A percentile compares a stretch with the other conserved stretches of the same genome.
Conservation (phyloP, 768 basidiomycete species). For the Tulasnella sp. region DNA sequence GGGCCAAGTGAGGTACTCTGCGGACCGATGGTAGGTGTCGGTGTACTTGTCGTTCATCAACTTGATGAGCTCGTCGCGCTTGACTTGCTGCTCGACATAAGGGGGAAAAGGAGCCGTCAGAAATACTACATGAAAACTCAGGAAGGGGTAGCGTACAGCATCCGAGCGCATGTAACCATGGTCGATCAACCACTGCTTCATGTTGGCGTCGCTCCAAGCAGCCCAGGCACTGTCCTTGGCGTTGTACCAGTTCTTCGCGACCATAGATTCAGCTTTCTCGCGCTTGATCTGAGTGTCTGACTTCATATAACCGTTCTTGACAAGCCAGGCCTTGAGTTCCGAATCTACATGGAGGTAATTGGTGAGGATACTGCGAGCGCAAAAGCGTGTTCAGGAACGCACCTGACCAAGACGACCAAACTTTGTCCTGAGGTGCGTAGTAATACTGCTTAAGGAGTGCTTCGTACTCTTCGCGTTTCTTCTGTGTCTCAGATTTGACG, state of each 20-base stretch:
- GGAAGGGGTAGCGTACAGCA: constrained; percentile 29
- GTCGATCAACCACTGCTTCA: constrained; percentile 66
- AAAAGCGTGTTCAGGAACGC: not conserved
- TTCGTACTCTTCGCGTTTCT: constrained; percentile 50
- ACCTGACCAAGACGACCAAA: constrained; percentile 30
- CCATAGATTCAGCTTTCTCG: constrained; percentile 69
- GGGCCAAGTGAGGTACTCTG: constrained; percentile 80
- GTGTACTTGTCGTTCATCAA: constrained; percentile 65
- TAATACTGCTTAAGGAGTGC: constrained; percentile 72
- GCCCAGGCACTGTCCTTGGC: constrained; percentile 27
- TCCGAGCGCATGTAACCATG: constrained; percentile 55
- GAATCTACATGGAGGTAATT: constrained; percentile 53
- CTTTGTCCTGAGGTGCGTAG: constrained; percentile 41
- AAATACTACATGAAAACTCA: not conserved
- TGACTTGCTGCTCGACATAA: constrained; percentile 43
- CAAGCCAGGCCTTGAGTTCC: constrained; percentile 69
- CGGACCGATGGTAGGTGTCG: constrained; percentile 39
- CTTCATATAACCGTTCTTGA: constrained; percentile 65
- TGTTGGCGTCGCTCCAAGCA: constrained; percentile 67
- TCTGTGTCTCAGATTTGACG: constrained; percentile 54
- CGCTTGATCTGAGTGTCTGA: constrained; percentile 54
- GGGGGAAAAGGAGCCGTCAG: not conserved
- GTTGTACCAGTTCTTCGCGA: constrained; percentile 62
- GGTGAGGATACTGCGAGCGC: constrained; percentile 25
- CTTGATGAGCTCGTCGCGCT: constrained; percentile 67